Percentiles rank a stretch among this genome's conserved stretches.
These are phyloP conservation scores for Penicilliopsis zonata DNA, from an alignment of 495 filamentous ascomycete genomes.

Conservation along the genomic window DNA sequence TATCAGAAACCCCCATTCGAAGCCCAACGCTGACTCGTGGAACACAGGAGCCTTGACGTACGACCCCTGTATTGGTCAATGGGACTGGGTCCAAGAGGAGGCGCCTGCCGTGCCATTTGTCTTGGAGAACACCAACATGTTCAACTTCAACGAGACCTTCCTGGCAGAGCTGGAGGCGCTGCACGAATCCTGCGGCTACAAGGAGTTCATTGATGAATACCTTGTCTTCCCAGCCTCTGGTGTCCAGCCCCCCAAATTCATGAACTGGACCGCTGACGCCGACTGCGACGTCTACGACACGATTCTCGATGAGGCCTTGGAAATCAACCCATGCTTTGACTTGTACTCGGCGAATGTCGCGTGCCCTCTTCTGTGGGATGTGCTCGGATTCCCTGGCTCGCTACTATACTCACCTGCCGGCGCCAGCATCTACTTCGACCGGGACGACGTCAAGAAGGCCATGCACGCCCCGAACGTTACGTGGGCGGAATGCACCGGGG, in stretches of 20 bases:
- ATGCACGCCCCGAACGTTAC: constrained; percentile 39
- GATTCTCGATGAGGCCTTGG: constrained; percentile 31
- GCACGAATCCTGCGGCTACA: constrained; percentile 44
- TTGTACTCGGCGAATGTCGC: constrained; percentile 41
- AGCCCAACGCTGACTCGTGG: too few species aligned
- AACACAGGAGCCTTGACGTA: constrained; percentile 26
- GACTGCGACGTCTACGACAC: constrained; percentile 41
- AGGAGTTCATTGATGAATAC: constrained; percentile 41
- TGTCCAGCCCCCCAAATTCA: constrained; percentile 23
- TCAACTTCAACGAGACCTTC: constrained; percentile 45
- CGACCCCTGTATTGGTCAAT: constrained; percentile 31
- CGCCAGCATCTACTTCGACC: constrained; percentile 43
- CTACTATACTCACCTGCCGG: constrained; percentile 28
- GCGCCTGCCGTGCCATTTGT: constrained; percentile 36
- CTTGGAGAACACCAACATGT: constrained; percentile 37
- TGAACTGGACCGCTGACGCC: constrained; percentile 17
- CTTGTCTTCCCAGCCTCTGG: constrained; percentile 41
- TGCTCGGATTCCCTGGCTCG: constrained; percentile 32
- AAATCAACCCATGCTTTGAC: constrained; percentile 50
- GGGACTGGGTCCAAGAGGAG: constrained; percentile 25
- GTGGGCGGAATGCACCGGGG: constrained; percentile 30
- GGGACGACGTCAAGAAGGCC: constrained; percentile 44
- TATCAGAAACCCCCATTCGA: too few species aligned
- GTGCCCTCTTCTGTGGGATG: constrained; percentile 33
- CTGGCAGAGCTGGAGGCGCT: constrained; percentile 32